Conservation (phyloP, 257 asterid genomes). For the Gynochthodes officinalis region DNA sequence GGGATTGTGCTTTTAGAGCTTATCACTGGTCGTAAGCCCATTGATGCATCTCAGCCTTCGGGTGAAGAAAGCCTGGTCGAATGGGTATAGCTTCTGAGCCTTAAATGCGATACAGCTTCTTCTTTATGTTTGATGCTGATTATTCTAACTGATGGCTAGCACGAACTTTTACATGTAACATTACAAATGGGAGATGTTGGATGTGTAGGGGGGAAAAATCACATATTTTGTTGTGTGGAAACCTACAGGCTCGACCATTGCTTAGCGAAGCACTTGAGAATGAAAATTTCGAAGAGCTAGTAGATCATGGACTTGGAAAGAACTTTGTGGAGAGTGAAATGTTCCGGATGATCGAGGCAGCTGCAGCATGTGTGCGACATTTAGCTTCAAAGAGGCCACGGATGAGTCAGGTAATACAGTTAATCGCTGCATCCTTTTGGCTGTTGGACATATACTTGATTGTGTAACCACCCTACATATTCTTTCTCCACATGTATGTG, state of each 20-base stretch:
- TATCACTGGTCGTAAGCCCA: slow-evolving; percentile 84
- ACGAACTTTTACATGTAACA: too few relatives aligned
- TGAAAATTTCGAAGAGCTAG: slow-evolving; percentile 51
- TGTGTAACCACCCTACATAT: too few relatives aligned
- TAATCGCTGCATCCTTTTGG: neutral
- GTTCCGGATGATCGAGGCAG: slow-evolving; percentile 88
- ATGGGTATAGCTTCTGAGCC: too few relatives aligned
- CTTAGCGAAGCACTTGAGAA: slow-evolving; percentile 64
- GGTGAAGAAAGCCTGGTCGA: slow-evolving; percentile 92
- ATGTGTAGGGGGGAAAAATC: too few relatives aligned
- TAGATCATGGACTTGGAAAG: slow-evolving; percentile 52
- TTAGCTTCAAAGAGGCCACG: slow-evolving; percentile 70
- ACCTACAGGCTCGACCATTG: slow-evolving; percentile 76
- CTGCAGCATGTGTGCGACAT: slow-evolving; percentile 88
- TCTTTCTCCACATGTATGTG: neutral
- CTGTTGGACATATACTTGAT: too few relatives aligned
- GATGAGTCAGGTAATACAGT: slow-evolving; percentile 62
- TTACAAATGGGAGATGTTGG: too few relatives aligned
- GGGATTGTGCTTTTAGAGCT: slow-evolving; percentile 91
- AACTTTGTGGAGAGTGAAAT: slow-evolving; percentile 57
- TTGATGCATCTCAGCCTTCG: slow-evolving; percentile 74
- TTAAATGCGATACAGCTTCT: too few relatives aligned
- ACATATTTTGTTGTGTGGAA: too few relatives aligned
- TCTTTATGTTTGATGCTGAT: too few relatives aligned
- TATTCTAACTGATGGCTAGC: too few relatives aligned